A percentile compares a stretch with the other conserved stretches of the same genome.
These are phyloP conservation scores for Pichia sp. DNA, from an alignment of 1,139 yeast genomes.

Conservation along the genomic window DNA sequence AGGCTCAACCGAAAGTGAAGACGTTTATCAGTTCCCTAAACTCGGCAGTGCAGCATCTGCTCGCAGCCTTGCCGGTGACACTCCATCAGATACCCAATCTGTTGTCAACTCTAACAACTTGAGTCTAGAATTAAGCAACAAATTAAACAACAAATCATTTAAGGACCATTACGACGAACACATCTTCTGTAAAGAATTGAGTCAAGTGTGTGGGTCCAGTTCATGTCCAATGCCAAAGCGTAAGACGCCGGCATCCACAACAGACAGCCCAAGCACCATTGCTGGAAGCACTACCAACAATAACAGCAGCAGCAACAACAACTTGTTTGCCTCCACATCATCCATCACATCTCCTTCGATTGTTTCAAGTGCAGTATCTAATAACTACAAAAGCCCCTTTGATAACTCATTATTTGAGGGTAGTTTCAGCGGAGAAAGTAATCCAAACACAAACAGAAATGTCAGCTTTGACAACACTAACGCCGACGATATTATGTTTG, in stretches of 20 bases:
- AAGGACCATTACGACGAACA: constrained; percentile 48
- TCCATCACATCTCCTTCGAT: constrained; percentile 2
- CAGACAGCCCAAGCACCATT: not conserved
- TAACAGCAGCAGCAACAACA: not conserved
- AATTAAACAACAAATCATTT: constrained; percentile 29
- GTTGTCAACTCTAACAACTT: not conserved
- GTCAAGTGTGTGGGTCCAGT: constrained; percentile 83
- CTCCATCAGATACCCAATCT: not conserved
- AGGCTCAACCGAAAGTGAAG: constrained; percentile 1
- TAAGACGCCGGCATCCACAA: not conserved
- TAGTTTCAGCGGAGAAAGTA: not conserved
- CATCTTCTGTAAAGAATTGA: constrained; percentile 69
- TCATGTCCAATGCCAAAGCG: constrained; percentile 63
- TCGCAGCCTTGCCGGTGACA: not conserved
- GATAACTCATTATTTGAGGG: constrained; percentile 6
- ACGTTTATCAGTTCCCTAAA: not conserved
- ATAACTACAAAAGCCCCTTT: not conserved
- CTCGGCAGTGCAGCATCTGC: not conserved
- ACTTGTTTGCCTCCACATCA: not conserved
- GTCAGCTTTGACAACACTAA: not conserved
- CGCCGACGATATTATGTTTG: not conserved
- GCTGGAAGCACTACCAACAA: not conserved
- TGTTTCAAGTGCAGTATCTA: not conserved
- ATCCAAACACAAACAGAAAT: too few species aligned
- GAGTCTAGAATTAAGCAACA: constrained; percentile 8